Evolutionary conservation across 2,329 filamentous ascomycete genomes (phyloP).

Genomic region (Pestalotiopsis sp.): DNA sequence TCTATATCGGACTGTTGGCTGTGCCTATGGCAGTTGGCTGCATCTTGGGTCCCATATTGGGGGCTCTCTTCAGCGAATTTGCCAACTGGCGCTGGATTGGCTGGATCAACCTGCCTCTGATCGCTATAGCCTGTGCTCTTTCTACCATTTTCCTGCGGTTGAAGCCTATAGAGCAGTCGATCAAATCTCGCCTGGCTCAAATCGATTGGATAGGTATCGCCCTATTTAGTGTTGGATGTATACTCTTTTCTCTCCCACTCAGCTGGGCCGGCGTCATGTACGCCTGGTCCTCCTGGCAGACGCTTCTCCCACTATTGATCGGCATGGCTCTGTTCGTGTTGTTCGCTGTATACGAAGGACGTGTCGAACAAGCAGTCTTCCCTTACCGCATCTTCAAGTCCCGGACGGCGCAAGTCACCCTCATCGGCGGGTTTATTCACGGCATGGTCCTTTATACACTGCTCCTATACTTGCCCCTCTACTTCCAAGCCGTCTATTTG

Average conservation of each 20-base stretch:
- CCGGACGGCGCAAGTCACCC: slow-evolving; percentile 21
- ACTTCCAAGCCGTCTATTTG: slow-evolving; percentile 33
- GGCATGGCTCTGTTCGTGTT: slow-evolving; percentile 25
- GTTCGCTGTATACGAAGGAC: slow-evolving; percentile 30
- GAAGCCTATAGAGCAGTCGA: slow-evolving; percentile 16
- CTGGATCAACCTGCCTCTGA: slow-evolving; percentile 30
- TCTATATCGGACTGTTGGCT: slow-evolving; percentile 26
- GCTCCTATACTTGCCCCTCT: slow-evolving; percentile 32
- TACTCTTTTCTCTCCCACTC: slow-evolving; percentile 28
- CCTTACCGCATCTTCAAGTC: slow-evolving; percentile 31
- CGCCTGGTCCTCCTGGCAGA: slow-evolving; percentile 32
- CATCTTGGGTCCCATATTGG: slow-evolving; percentile 29
- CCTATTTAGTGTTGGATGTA: slow-evolving; percentile 24
- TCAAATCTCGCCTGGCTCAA: slow-evolving; percentile 17
- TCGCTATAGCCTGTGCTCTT: slow-evolving; percentile 19
- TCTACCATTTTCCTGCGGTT: slow-evolving; percentile 21
- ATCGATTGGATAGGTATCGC: slow-evolving; percentile 33
- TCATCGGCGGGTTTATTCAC: slow-evolving; percentile 29
- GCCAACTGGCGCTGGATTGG: slow-evolving; percentile 30
- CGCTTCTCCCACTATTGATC: slow-evolving; percentile 31
- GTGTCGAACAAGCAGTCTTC: slow-evolving; percentile 28
- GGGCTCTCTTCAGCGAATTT: slow-evolving; percentile 26
- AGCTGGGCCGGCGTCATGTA: slow-evolving; percentile 35
- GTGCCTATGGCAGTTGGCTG: slow-evolving; percentile 27
- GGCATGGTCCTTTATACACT: slow-evolving; percentile 30